Evolutionary conservation across 805 yeast species (phyloP), one percentile per base, ranked within the genome.

Genomic region (Limtongia smithiae): DNA sequence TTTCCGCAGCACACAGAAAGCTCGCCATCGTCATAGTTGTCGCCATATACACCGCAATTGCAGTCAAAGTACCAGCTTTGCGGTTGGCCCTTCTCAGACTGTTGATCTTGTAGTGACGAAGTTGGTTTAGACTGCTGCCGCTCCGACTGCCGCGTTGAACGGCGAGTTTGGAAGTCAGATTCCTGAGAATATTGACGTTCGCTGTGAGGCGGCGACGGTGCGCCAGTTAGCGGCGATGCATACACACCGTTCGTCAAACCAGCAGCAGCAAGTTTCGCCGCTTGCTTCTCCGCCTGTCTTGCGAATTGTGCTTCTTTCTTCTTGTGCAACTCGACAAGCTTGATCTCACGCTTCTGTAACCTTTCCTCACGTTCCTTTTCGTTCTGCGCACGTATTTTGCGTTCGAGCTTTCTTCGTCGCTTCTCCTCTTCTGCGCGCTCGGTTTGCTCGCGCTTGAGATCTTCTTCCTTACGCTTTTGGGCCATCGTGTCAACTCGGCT

Each of bases 21-120:
- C 24, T 51, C 51, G 1, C 72, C 74, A 51, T 71, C 75, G 45
- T 71, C 75, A 50, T 60, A 68, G 55, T 71, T 68, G 15, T 60
- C 58, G 15, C 70, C 69, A 43, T 63, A 60, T 7, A 64, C 57
- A 6, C 74, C 75, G 50, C 75, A 71, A 9, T 41, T 14, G 46
- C 75, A 71, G 47, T 71, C 74, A 52, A 71, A 71, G 33, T 61
- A 56, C 75, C 74, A 71, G 43, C 44, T 33, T 48, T 34, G 34
- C 42, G 12, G 27, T 5, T 12, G 27, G 11, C 27, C 38, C 51
- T 30, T 36, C 21, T 24, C 41, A n/a, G 28, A 30, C n/a, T n/a
- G n/a, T n/a, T n/a, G n/a, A n/a, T n/a, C n/a, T n/a, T n/a, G n/a
- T n/a, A 42, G 25, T 12, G 46, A 37, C 18, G 36, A 7, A 5